Evolutionary conservation across 371 early-diverging fungal species (phyloP), one percentile per base, ranked within the genome.

Genomic region (Nematocida sp.): DNA sequence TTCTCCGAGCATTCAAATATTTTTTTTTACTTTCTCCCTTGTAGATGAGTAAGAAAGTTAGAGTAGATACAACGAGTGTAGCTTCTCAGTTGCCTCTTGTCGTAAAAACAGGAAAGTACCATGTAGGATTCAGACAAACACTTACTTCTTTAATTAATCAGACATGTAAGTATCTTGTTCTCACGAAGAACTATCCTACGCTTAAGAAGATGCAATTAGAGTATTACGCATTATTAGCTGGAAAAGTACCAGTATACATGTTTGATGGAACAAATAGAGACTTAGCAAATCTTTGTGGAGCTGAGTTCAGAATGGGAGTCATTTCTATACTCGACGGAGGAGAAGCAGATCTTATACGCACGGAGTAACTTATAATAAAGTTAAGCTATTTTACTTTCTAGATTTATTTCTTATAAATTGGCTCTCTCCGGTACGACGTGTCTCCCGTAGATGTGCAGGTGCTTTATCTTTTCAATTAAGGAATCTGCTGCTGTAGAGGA

Each of bases 391-490:
- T 16, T 55, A 50, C 50, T 39, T 18, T 66, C 20, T 45, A 45
- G 45, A 45, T 45, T 45, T 13, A 45, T 26, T 2, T 26, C 35
- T 59, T 78, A 82, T 42, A 57, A 11, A 39, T 80, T 57, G 1
- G 83, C 83, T 67, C 38, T 54, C 83, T 94, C 93, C 36, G 96
- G 82, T 9, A 98, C 94, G 81, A 98, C 81, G 78, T 93, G 93
- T 64, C 98, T 88, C 40, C 98, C 98, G 79, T 95, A 94, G 86
- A 98, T 88, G 86, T 98, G 98, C 39, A 95, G 94, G 80, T 87
- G 88, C 47, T 86, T 84, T 47, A 96, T 88, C 26, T 89, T 85
- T 55, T 90, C 88, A 79, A 89, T 89, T n/a, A 92, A 94, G 67
- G 88, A 87, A 82, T 89, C 86, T 36, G 95, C 95, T 78, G 92